A percentile compares a stretch with the other conserved stretches of the same genome.
These are phyloP conservation scores for Euphorbia schlechtendalii DNA, from an alignment of 441 rosid species.

Conservation along the genomic window DNA sequence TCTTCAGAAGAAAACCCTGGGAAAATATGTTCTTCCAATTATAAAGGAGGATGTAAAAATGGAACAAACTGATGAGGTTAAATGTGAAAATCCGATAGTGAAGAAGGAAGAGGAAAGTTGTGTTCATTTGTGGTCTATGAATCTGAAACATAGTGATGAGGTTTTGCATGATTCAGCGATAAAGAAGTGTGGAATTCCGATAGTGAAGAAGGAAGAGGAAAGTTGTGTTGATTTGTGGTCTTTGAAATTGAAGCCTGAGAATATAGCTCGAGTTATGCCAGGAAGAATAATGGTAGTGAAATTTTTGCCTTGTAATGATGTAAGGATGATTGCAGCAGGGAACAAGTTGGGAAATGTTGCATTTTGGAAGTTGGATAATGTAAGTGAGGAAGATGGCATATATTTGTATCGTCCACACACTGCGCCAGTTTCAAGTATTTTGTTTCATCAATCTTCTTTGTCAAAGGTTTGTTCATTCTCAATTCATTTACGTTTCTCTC, in stretches of 20 bases:
- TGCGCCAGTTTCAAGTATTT: conserved; percentile 54
- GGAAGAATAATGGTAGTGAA: conserved; percentile 49
- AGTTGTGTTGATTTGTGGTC: conserved; percentile 34
- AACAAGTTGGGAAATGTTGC: conserved; percentile 56
- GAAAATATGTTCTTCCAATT: conserved; percentile 11
- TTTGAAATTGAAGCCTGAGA: conserved; percentile 43
- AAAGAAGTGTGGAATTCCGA: conserved; percentile 20
- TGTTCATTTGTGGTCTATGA: conserved; percentile 4
- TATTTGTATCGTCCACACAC: conserved; percentile 50
- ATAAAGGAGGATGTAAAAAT: conserved; percentile 18
- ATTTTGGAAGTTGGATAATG: conserved; percentile 61
- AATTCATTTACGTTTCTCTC: not conserved
- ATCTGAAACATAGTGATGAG: conserved; percentile 17
- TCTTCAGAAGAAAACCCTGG: conserved; percentile 19
- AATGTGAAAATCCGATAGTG: too few species aligned
- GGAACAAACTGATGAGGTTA: too few species aligned
- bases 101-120: not conserved
- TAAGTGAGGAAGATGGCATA: conserved; percentile 34
- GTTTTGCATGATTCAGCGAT: conserved; percentile 1
- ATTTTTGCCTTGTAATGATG: conserved; percentile 47
- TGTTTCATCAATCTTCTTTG: conserved; percentile 43
- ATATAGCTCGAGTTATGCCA: conserved; percentile 58
- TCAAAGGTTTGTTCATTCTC: conserved; percentile 43
- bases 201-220: conserved; percentile 28
- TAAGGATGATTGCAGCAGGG: conserved; percentile 64